These are phyloP conservation scores for Agrocybe chaxingu DNA, from an alignment of 768 basidiomycete genomes.

Conservation along the genomic window DNA sequence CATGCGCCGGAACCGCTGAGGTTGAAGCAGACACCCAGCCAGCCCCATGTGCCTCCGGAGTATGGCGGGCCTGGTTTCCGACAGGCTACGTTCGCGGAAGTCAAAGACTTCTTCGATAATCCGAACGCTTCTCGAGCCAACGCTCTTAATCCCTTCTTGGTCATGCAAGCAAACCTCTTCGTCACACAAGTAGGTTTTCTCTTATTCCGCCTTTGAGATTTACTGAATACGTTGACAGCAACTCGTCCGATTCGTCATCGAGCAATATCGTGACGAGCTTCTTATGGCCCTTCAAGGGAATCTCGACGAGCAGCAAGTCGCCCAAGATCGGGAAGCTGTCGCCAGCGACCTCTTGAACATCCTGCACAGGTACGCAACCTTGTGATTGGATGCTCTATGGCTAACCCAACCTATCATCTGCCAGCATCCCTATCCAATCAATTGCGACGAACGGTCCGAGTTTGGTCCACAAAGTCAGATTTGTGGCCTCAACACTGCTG, in stretches of 20 bases:
- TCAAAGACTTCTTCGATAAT: conserved; percentile 90
- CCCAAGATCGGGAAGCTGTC: conserved; percentile 78
- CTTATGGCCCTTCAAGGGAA: conserved; percentile 62
- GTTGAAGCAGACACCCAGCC: conserved; percentile 54
- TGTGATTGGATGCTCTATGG: conserved; percentile 5
- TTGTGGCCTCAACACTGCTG: conserved; percentile 86
- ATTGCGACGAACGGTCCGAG: conserved; percentile 88
- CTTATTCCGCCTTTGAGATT: not conserved
- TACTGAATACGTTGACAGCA: conserved; percentile 47
- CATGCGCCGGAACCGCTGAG: conserved; percentile 77
- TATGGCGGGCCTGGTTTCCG: conserved; percentile 71
- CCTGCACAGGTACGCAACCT: conserved; percentile 60
- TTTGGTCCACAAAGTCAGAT: conserved; percentile 88
- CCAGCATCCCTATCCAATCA: conserved; percentile 87
- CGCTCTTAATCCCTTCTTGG: conserved; percentile 85
- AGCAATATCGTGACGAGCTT: conserved; percentile 89
- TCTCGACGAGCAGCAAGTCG: conserved; percentile 60
- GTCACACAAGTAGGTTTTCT: conserved; percentile 73
- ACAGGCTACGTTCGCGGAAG: conserved; percentile 82
- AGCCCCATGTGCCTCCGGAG: conserved; percentile 51
- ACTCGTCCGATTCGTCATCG: conserved; percentile 89
- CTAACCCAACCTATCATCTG: conserved; percentile 1
- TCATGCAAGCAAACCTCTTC: conserved; percentile 90
- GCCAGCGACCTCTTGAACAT: conserved; percentile 86
- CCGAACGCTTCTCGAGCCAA: conserved; percentile 84